phyloP scores from a whole-genome alignment of 345 rosid genomes.

The Gossypium mustelinum region DNA sequence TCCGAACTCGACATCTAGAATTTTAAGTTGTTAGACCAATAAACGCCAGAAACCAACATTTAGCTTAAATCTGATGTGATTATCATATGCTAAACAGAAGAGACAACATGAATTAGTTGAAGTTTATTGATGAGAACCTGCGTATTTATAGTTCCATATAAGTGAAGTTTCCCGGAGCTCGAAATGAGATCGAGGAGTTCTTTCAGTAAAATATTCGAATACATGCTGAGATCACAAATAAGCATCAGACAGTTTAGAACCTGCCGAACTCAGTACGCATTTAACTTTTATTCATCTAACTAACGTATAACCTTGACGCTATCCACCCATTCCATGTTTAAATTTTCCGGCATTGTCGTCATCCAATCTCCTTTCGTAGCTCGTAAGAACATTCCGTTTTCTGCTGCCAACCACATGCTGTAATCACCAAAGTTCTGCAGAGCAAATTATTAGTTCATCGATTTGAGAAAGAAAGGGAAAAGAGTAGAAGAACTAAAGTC shows the following conservation, averaged over 20 bases:
- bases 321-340: constrained; percentile 62
- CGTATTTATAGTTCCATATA: constrained; percentile 59
- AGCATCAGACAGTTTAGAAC: constrained; percentile 21
- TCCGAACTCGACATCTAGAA: constrained; percentile 50
- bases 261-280: constrained; percentile 10
- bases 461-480: neutral
- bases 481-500: neutral
- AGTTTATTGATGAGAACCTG: constrained; percentile 34
- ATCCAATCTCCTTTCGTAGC: constrained; percentile 45
- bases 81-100: neutral
- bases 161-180: constrained; percentile 59
- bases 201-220: constrained; percentile 56
- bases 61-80: neutral
- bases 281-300: neutral
- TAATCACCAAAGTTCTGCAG: constrained; percentile 52
- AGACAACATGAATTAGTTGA: neutral
- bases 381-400: constrained; percentile 60
- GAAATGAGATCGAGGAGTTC: constrained; percentile 57
- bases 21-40: neutral
- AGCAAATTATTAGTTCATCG: constrained; percentile 14
- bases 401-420: constrained; percentile 61
- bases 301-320: constrained; percentile 42
- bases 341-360: constrained; percentile 63
- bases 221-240: constrained; percentile 48
- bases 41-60: neutral